Evolutionary conservation across 352 stramenopile species (phyloP), one percentile per base, ranked within the genome.

Genomic region (Globisporangium rhizosaccharum): DNA sequence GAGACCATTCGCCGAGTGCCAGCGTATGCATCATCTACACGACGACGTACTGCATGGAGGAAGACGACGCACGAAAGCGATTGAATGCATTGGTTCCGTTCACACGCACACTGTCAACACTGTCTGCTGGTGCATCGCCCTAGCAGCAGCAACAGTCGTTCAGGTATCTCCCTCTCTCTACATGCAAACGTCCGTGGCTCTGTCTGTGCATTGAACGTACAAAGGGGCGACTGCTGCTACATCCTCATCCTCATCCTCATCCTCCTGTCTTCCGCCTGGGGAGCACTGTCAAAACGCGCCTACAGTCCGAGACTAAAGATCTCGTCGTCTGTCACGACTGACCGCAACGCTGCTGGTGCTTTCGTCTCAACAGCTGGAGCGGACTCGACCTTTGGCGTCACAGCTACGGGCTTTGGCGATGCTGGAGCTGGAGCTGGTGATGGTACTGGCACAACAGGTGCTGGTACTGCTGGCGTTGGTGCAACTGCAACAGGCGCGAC

Each of bases 281-380:
- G 28, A 33, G 41, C 37, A 44, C 23, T 23, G 23, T 23, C 23
- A 44, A 44, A 15, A 18, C 41, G 20, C 42, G 10, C 23, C 75
- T 82, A 93, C 63, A 93, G 63, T 0, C 79, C 81, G 44, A 93
- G 70, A 45, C 81, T 88, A 58, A 93, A 93, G 52, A 93, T 91
- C 67, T 91, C 84, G 53, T 91, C 81, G 39, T 88, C 79, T 8
- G 51, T 71, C 10, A 65, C 53, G 26, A 72, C 50, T 1, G 51
- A 52, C 11, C 49, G 49, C 20, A 53, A 61, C 52, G 54, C 36
- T 12, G 54, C n/a, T 26, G 51, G 37, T 17, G 33, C 48, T 53
- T 62, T 56, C 2, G 56, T 10, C 12, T 56, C 54, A 11, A 25
- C 20, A 1, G 30, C 53, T 2, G 26, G 41, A n/a, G 41, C 41